These are phyloP conservation scores for Pezicula radicicola DNA, from an alignment of 2,329 filamentous ascomycete species.

Conservation along the genomic window DNA sequence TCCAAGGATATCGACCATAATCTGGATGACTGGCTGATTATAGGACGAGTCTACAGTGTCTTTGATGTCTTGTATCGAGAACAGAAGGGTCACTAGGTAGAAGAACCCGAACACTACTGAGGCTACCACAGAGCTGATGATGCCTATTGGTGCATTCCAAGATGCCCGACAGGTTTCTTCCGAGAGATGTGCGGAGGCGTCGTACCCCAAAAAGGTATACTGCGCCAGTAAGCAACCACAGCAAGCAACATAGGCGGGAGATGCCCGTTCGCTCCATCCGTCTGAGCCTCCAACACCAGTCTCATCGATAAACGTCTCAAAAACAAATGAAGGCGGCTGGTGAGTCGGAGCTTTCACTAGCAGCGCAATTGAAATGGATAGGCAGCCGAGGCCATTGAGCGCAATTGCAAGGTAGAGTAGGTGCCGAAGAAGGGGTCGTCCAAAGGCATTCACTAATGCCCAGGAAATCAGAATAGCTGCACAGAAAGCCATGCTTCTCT, in stretches of 20 bases:
- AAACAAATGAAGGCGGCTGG: conserved; percentile 52
- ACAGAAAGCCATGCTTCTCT: conserved; percentile 54
- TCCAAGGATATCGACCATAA: conserved; percentile 54
- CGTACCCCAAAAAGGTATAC: conserved; percentile 52
- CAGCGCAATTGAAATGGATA: conserved; percentile 50
- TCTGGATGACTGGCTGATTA: conserved; percentile 54
- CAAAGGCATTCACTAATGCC: conserved; percentile 55
- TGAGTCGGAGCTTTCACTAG: conserved; percentile 55
- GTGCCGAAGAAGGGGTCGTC: conserved; percentile 51
- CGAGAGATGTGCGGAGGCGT: conserved; percentile 52
- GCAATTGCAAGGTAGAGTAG: conserved; percentile 55
- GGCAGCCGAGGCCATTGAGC: conserved; percentile 50
- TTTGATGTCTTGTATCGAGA: conserved; percentile 56
- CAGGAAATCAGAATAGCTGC: conserved; percentile 53
- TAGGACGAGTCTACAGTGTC: conserved; percentile 36
- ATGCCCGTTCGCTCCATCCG: conserved; percentile 51
- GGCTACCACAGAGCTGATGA: conserved; percentile 53
- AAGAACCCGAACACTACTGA: conserved; percentile 57
- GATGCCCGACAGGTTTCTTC: conserved; percentile 57
- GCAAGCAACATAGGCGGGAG: conserved; percentile 50
- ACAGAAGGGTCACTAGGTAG: conserved; percentile 53
- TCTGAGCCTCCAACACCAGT: conserved; percentile 36
- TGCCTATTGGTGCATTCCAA: conserved; percentile 55
- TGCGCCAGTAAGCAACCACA: conserved; percentile 53
- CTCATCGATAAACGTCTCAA: conserved; percentile 48